Percentiles rank a stretch among this genome's conserved stretches.
phyloP scores from a whole-genome alignment of 306 rosid species.

The Hylodesmum podocarpum region DNA sequence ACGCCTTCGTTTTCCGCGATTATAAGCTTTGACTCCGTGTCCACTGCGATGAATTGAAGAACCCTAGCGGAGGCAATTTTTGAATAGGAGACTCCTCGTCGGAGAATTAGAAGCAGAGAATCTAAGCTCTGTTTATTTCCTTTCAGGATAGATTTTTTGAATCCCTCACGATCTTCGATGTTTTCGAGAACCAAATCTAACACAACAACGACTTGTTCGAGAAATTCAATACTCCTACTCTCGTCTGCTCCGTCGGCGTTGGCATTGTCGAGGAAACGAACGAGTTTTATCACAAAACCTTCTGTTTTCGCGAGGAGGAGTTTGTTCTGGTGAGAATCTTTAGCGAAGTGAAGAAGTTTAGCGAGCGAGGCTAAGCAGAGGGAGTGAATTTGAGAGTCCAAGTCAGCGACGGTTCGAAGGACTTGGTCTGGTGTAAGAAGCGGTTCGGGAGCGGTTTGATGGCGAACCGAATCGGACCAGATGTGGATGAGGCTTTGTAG shows the following conservation, averaged over 20 bases:
- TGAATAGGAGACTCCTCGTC: constrained; percentile 45
- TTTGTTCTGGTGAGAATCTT: constrained; percentile 54
- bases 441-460: constrained; percentile 11
- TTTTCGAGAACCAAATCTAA: constrained; percentile 41
- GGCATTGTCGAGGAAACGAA: constrained; percentile 57
- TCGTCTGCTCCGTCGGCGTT: constrained; percentile 23
- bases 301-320: constrained; percentile 43
- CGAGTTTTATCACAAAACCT: constrained; percentile 40
- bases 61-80: constrained; percentile 53
- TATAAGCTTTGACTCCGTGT: constrained; percentile 47
- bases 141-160: constrained; percentile 38
- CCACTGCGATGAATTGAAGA: constrained; percentile 46
- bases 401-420: constrained; percentile 25
- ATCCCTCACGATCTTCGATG: constrained; percentile 35
- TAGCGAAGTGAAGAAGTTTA: constrained; percentile 44
- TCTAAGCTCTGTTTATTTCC: constrained; percentile 35
- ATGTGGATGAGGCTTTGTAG: constrained; percentile 84
- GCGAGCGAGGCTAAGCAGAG: constrained; percentile 27
- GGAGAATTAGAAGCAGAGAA: constrained; percentile 56
- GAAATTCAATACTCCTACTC: background rate
- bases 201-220: constrained; percentile 41
- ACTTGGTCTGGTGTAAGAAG: constrained; percentile 35
- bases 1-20: constrained; percentile 60
- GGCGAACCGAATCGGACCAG: constrained; percentile 72
- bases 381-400: background rate